Base-by-base conservation (phyloP, 257 asterid species). In the Nicotiana benthamiana region DNA sequence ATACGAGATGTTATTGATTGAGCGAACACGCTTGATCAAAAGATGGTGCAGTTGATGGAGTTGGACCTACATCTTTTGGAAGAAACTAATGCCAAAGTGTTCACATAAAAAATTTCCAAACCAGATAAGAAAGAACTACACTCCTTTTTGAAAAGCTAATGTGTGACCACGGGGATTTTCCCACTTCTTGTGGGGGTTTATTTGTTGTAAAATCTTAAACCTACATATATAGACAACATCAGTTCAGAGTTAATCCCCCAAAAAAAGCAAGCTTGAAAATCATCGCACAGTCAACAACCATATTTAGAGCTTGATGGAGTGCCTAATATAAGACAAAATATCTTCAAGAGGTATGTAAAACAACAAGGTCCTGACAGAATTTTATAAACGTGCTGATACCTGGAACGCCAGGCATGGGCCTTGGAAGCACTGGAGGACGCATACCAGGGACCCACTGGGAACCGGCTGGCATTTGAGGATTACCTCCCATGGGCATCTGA, bases 401-500 rank as follows among this genome's bases (percentile, higher is more conserved):
- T 62, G 94, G 92, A 80, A 85, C 75, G 61, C 96, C 97, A 20
- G 95, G 91, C 85, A 88, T 70, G n/a, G 97, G 98, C 82, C 96
- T 88, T 12, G 98, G 94, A 83, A 93, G 83, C 59, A 91, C 57
- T 0, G 93, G 97, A 80, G 93, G 96, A 86, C 99, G 92, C 82
- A 91, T 66, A 75, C 97, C 97, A 1, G 91, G 93, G 24, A 89
- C 6, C 70, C 86, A 83, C 18, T 74, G 85, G 6, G 79, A 26
- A 66, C 95, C 90, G 54, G 87, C 75, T 60, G 90, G 95, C 65
- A 89, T 62, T 82, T 90, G 92, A 43, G 93, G 61, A 28, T 67
- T 75, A 62, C 92, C 99, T 6, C 91, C 92, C 68, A 90, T 74
- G 12, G 89, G 83, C 87, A 86, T 83, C 68, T 66, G 84, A 32